Evolutionary conservation across 345 rosid species (phyloP).

Genomic region (Eucalyptus dawsonii): DNA sequence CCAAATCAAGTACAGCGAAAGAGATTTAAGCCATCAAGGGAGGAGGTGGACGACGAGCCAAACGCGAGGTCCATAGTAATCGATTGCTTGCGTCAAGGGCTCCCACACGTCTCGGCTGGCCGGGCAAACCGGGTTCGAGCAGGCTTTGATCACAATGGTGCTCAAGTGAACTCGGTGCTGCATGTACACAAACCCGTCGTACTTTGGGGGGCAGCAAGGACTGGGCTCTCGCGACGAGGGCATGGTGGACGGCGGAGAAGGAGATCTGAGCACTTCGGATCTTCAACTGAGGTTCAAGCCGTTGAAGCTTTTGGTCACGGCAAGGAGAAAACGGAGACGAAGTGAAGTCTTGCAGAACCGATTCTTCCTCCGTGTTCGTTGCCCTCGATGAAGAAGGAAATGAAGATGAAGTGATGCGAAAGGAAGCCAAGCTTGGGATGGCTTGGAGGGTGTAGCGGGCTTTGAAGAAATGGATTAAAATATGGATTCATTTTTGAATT

Average conservation of each 20-base stretch:
- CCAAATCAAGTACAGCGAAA: too few species aligned
- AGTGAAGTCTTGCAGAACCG: not conserved
- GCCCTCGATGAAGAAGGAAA: not conserved
- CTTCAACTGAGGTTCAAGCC: not conserved
- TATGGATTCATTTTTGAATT: not conserved
- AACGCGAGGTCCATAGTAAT: slow-evolving; percentile 48
- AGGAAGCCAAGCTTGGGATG: not conserved
- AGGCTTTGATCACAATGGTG: slow-evolving; percentile 50
- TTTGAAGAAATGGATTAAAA: not conserved
- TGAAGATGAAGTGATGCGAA: not conserved
- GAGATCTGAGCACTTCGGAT: not conserved
- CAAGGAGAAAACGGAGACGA: not conserved
- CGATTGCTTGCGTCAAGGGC: slow-evolving; percentile 39
- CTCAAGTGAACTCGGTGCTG: slow-evolving; percentile 9
- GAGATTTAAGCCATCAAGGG: slow-evolving; percentile 8
- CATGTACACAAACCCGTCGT: slow-evolving; percentile 56
- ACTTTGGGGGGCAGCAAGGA: slow-evolving; percentile 42
- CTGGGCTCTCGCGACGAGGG: slow-evolving; percentile 17
- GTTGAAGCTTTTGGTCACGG: not conserved
- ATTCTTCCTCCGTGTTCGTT: not conserved
- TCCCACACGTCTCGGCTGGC: slow-evolving; percentile 74
- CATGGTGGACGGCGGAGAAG: not conserved
- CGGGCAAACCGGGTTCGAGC: slow-evolving; percentile 67
- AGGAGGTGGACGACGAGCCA: slow-evolving; percentile 50
- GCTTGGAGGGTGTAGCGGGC: too few species aligned